phyloP scores from a whole-genome alignment of 2,329 filamentous ascomycete species.

The Fusarium burgessii region DNA sequence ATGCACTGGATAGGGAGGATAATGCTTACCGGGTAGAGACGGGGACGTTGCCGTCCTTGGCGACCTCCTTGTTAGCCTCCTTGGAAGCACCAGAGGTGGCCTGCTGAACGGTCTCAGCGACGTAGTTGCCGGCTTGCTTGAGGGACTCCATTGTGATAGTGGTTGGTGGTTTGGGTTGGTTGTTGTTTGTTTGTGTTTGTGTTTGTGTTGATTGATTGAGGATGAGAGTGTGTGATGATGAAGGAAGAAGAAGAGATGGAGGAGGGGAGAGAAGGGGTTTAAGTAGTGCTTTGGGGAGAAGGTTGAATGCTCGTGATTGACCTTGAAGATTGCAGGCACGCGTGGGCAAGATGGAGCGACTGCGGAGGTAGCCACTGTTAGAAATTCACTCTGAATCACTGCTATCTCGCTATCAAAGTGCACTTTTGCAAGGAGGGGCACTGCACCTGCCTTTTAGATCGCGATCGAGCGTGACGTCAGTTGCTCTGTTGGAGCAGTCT shows the following conservation, averaged over 20 bases:
- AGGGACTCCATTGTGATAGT: conserved; percentile 62
- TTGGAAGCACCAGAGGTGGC: conserved; percentile 68
- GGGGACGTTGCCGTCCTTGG: conserved; percentile 69
- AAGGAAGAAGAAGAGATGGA: not conserved
- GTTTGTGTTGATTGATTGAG: conserved; percentile 13
- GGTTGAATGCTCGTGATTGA: conserved; percentile 9
- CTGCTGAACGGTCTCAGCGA: conserved; percentile 73
- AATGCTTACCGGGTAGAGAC: conserved; percentile 65
- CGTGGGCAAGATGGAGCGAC: not conserved
- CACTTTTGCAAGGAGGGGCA: conserved; percentile 14
- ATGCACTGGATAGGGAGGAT: not conserved
- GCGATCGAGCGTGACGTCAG: conserved; percentile 37
- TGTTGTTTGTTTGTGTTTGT: conserved; percentile 13
- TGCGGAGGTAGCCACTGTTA: conserved; percentile 18
- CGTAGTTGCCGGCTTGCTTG: conserved; percentile 76
- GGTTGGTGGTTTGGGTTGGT: conserved; percentile 32
- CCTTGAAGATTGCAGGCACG: conserved; percentile 19
- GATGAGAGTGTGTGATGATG: conserved; percentile 33
- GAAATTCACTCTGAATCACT: not conserved
- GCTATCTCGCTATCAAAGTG: not conserved
- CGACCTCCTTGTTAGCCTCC: conserved; percentile 76
- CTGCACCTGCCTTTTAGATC: conserved; percentile 5
- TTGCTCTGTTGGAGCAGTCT: not conserved
- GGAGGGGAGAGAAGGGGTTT: conserved; percentile 34
- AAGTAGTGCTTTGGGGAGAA: conserved; percentile 32